Percentiles rank a stretch among this genome's conserved stretches.
phyloP scores from a whole-genome alignment of 2,329 filamentous ascomycete species.

The Aspergillus sp. region DNA sequence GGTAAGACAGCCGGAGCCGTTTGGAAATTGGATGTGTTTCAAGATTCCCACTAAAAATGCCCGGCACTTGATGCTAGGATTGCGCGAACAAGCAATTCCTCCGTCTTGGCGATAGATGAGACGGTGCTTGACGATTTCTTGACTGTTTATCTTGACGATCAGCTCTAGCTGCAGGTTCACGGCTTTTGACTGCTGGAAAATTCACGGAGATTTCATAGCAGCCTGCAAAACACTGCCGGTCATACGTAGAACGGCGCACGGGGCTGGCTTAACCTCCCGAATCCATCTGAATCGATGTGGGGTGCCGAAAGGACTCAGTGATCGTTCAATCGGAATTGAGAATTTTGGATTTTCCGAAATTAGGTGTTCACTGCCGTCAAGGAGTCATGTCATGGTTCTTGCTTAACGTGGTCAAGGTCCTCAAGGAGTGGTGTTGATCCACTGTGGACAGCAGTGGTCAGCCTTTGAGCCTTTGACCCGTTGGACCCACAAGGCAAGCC shows the following conservation, averaged over 20 bases:
- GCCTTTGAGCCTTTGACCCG: not conserved
- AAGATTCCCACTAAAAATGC: constrained; percentile 7
- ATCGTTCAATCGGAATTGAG: not conserved
- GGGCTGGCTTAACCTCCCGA: too few relatives aligned
- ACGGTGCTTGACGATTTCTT: not conserved
- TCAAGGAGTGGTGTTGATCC: not conserved
- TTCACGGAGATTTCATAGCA: not conserved
- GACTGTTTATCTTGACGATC: not conserved
- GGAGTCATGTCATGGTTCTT: not conserved
- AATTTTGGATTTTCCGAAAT: not conserved
- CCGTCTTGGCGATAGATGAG: constrained; percentile 13
- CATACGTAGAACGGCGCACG: not conserved
- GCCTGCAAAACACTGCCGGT: not conserved
- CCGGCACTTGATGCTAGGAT: constrained; percentile 3
- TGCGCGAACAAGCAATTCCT: constrained; percentile 13
- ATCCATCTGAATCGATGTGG: too few relatives aligned
- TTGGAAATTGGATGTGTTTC: constrained; percentile 16
- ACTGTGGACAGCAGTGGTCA: not conserved
- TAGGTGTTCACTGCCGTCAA: not conserved
- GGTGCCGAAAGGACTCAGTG: not conserved
- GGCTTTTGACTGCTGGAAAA: constrained; percentile 6
- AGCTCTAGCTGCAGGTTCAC: not conserved
- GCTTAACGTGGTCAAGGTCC: not conserved
- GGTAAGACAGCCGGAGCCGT: too few relatives aligned
- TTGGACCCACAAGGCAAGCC: not conserved